Evolutionary conservation across 768 basidiomycete species (phyloP), one percentile per base, ranked within the genome.

Genomic region (Russula griseocarnosa): DNA sequence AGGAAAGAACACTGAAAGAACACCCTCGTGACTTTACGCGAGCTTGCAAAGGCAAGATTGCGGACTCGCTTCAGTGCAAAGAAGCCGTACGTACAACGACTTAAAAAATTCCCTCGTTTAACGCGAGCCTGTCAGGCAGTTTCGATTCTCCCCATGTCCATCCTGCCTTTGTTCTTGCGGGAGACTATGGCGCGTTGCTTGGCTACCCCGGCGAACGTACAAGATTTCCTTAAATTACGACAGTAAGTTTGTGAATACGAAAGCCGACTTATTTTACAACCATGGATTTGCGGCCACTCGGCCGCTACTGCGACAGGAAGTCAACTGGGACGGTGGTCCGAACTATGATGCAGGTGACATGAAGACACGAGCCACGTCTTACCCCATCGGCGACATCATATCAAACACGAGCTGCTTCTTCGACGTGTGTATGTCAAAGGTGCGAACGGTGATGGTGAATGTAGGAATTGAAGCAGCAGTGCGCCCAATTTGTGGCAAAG

Each of bases 401-500:
- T 22, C 46, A 47, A 47, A 47, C 46, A 22, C 46, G 46, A 13
- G 11, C n/a, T 22, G 11, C 42, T 20, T n/a, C n/a, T 47, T 47
- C 10, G 22, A 47, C 46, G 22, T 5, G n/a, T 22, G n/a, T 11
- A 47, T 47, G 46, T 47, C 44, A 44, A 44, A n/a, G 3, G 20
- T n/a, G 20, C 47, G 13, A 26, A 24, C 11, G 13, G 22, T 5
- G n/a, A 13, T 22, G n/a, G 11, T 24, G 11, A 13, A 13, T 49
- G 7, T 10, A 20, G 9, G 18, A 30, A 52, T 52, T 10, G 51
- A 52, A 52, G 51, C 30, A 18, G 6, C 28, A 52, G 18, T 52
- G 20, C 51, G 51, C 51, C 51, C 51, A 52, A 52, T 52, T 32
- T 52, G 51, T 52, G 51, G 51, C 51, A 52, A 52, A n/a, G 18